phyloP scores from a whole-genome alignment of 2,329 filamentous ascomycete species.

The Emergomyces pasteurianus region DNA sequence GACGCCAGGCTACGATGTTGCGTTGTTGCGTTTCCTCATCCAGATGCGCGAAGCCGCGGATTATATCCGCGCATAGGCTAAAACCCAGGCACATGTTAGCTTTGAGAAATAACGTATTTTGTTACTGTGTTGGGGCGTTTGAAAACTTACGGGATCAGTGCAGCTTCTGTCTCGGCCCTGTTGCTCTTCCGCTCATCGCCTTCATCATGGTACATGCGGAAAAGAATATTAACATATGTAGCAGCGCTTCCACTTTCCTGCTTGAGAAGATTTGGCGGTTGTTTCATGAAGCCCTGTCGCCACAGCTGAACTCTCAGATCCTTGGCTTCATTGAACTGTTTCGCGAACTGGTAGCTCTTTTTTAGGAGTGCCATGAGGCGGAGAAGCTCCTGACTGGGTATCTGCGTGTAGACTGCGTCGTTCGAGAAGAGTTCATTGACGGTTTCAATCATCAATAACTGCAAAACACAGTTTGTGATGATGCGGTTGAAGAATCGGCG shows the following conservation, averaged over 20 bases:
- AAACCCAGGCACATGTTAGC: conserved; percentile 13
- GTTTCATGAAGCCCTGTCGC: conserved; percentile 99
- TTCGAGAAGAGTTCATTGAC: conserved; percentile 98
- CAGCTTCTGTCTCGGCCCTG: conserved; percentile 74
- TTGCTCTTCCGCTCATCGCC: conserved; percentile 69
- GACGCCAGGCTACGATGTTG: conserved; percentile 94
- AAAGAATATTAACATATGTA: conserved; percentile 90
- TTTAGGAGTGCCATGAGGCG: conserved; percentile 90
- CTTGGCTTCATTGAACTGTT: conserved; percentile 95
- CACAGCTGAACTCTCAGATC: conserved; percentile 88
- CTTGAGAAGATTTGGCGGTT: conserved; percentile 93
- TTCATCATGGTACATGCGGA: conserved; percentile 93
- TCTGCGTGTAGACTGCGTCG: conserved; percentile 84
- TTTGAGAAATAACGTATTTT: neutral
- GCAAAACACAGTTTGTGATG: conserved; percentile 94
- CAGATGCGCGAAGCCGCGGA: conserved; percentile 69
- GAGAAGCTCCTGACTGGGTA: conserved; percentile 79
- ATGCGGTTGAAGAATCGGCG: conserved; percentile 98
- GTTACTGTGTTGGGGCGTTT: neutral
- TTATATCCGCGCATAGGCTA: conserved; percentile 81
- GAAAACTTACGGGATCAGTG: conserved; percentile 62
- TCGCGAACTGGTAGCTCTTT: conserved; percentile 91
- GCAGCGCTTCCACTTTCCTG: conserved; percentile 88
- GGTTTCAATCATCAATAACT: conserved; percentile 98
- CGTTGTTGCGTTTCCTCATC: conserved; percentile 95